phyloP scores from a whole-genome alignment of 1,284 basidiomycete genomes.

The Lignosus rhinocerotis region DNA sequence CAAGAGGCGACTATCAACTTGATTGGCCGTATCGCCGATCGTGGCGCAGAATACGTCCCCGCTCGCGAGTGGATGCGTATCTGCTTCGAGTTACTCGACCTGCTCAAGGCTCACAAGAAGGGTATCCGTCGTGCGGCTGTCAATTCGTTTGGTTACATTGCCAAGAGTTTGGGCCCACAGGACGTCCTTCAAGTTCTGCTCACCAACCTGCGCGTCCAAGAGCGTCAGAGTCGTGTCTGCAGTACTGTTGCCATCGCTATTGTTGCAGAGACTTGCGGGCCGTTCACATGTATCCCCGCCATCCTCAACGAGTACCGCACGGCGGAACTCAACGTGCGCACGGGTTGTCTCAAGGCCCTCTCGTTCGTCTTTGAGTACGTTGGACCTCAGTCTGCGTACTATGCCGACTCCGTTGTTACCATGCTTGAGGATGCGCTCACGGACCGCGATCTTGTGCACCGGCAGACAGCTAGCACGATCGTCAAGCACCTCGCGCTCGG shows the following conservation, averaged over 20 bases:
- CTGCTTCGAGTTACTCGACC: constrained; percentile 96
- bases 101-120: constrained; percentile 99
- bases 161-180: constrained; percentile 98
- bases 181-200: constrained; percentile 96
- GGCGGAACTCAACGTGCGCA: constrained; percentile 96
- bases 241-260: constrained; percentile 98
- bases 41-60: constrained; percentile 97
- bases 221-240: constrained; percentile 98
- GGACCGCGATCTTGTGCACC: constrained; percentile 96
- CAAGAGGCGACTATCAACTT: constrained; percentile 99
- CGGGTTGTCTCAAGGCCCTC: constrained; percentile 98
- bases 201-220: constrained; percentile 97
- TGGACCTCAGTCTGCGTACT: constrained; percentile 99
- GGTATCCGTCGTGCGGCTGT: constrained; percentile 98
- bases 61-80: constrained; percentile 99
- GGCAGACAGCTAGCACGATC: constrained; percentile 98
- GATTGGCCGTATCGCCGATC: constrained; percentile 99
- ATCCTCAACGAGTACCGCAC: constrained; percentile 99
- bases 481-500: constrained; percentile 98
- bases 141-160: constrained; percentile 99
- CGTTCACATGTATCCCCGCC: constrained; percentile 98
- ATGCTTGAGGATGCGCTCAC: constrained; percentile 98
- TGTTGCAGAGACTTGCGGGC: constrained; percentile 96
- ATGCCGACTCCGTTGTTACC: constrained; percentile 95
- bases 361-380: constrained; percentile 99